Evolutionary conservation across 495 filamentous ascomycete species (phyloP), one percentile per base, ranked within the genome.

Genomic region (Cercophora newfieldiana): DNA sequence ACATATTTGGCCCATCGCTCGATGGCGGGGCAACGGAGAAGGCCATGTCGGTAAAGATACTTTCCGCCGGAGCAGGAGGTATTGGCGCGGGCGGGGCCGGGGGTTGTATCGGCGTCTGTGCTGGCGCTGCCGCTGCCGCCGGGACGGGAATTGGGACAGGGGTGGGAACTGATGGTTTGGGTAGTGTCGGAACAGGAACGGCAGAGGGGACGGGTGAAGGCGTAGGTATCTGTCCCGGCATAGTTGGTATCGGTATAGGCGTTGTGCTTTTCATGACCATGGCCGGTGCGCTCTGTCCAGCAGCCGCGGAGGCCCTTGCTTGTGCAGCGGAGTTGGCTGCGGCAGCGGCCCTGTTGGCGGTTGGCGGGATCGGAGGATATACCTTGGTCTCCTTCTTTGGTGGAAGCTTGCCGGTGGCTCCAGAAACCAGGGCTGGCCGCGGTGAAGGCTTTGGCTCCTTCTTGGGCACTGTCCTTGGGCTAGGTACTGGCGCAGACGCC

Each of bases 1-100:
- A 7, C 53, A n/a, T 48, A 53, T 29, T 68, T 19, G 66, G 59
- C 21, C 33, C 72, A 66, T 79, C 75, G 16, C 55, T 64, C 6
- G 68, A 66, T 3, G 76, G 59, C 12, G 80, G 75, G 3, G 77
- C 80, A 7, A 82, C 69, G 0, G 80, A 77, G 62, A 82, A 82
- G 14, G 74, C 74, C 78, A 80, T 80, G 63, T 81, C 72, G 8
- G 81, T 80, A 64, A 81, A 83, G 48, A 73, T 63, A 28, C 66
- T 73, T 31, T 61, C 68, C 44, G 66, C 60, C 63, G 51, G 71
- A 33, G 58, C 56, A 70, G 68, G 31, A 53, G 48, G 8, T 7
- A 22, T 25, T 31, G 28, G 61, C 25, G 53, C 19, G 7, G 25
- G 18, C 21, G 19, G 19, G 7, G 53, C 53, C 59, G 25, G 61